A percentile compares a stretch with the other conserved stretches of the same genome.
These are phyloP conservation scores for Halenospora varia DNA, from an alignment of 495 filamentous ascomycete genomes.

Conservation along the genomic window DNA sequence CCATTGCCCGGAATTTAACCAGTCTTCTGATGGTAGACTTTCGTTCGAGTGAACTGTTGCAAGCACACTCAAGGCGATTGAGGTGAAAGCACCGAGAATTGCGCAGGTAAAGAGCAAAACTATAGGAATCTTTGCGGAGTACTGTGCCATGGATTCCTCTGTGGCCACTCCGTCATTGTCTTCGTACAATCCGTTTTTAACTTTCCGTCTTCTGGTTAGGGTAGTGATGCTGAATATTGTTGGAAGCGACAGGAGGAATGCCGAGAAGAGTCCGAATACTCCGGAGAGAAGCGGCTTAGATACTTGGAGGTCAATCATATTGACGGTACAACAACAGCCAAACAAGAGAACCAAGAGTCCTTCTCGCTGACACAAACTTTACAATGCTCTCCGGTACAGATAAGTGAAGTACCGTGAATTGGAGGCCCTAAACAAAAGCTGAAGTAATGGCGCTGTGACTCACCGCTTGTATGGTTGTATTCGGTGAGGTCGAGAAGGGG, in stretches of 20 bases:
- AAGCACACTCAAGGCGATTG: slow-evolving; percentile 19
- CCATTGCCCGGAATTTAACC: slow-evolving; percentile 24
- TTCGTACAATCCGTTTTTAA: slow-evolving; percentile 43
- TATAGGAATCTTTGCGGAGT: slow-evolving; percentile 47
- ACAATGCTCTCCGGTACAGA: too few species aligned
- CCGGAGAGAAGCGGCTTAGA: too few species aligned
- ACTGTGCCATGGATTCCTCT: slow-evolving; percentile 47
- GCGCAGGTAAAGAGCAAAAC: slow-evolving; percentile 38
- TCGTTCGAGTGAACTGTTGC: slow-evolving; percentile 2
- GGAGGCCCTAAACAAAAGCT: too few species aligned
- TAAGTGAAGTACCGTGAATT: too few species aligned
- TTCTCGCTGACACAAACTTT: too few species aligned
- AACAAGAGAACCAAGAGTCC: too few species aligned
- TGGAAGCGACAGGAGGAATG: slow-evolving; percentile 15
- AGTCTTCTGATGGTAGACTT: slow-evolving; percentile 21
- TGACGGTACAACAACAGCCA: too few species aligned
- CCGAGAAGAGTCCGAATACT: not conserved
- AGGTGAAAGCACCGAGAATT: slow-evolving; percentile 32
- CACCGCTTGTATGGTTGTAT: too few species aligned
- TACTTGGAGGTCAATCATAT: too few species aligned
- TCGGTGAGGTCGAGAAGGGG: too few species aligned
- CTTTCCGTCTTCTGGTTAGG: slow-evolving; percentile 17
- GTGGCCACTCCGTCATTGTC: slow-evolving; percentile 62
- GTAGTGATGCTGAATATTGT: slow-evolving; percentile 8
- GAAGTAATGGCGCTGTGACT: too few species aligned